phyloP scores from a whole-genome alignment of 176 grass and related monocot species.

The Oryza glumipatula region DNA sequence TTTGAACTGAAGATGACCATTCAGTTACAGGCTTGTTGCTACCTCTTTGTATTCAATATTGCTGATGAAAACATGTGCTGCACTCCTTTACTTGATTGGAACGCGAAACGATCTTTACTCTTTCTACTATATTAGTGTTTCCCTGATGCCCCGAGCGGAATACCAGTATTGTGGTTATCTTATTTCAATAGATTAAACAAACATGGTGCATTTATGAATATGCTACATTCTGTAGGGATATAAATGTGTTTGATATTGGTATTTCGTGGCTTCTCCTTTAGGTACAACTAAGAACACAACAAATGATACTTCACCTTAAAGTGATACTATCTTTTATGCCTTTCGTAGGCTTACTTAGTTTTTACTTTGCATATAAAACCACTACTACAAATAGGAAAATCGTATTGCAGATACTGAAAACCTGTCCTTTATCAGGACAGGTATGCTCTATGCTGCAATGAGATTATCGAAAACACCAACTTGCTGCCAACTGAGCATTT shows the following conservation, averaged over 20 bases:
- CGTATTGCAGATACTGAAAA: not conserved
- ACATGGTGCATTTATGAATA: not conserved
- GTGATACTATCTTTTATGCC: not conserved
- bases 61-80: not conserved
- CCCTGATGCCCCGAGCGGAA: not conserved
- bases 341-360: not conserved
- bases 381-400: not conserved
- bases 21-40: not conserved
- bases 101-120: not conserved
- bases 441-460: not conserved
- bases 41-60: not conserved
- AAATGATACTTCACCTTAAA: not conserved
- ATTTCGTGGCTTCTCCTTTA: not conserved
- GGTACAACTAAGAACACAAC: not conserved
- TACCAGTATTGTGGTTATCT: slow-evolving; percentile 5
- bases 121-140: not conserved
- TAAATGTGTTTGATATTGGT: not conserved
- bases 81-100: not conserved
- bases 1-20: not conserved
- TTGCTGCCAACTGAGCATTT: not conserved
- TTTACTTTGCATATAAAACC: not conserved
- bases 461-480: not conserved
- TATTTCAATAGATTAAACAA: not conserved
- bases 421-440: not conserved
- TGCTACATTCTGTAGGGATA: not conserved